Evolutionary conservation across 2,329 filamentous ascomycete genomes (phyloP), one percentile per base, ranked within the genome.

Genomic region (Stemphylium lycopersici): DNA sequence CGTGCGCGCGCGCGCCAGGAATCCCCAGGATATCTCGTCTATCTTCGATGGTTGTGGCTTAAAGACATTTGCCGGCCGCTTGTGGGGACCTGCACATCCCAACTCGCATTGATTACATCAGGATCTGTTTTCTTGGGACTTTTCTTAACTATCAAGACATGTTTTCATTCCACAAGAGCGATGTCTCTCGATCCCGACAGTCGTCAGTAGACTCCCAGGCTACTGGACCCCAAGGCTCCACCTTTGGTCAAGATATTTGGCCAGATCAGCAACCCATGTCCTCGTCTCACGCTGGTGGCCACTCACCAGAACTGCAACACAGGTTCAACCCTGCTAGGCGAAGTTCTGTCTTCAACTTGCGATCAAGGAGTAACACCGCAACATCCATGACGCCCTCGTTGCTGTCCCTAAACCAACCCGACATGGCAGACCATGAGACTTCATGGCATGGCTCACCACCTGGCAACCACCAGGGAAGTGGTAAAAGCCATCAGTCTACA

Each of bases 111-210:
- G 65, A 59, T 61, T 58, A 52, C 39, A 20, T 48, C 37, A 54
- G 37, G 24, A 57, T 49, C 48, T 24, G 42, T 53, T 44, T 36
- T 57, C 34, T 48, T 50, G 34, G 48, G 41, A 38, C 44, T 50
- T 55, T 40, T 48, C 45, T 38, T 59, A 54, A 52, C 51, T 47
- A 10, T 47, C 42, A 58, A 59, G 58, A 65, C 29, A 75, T 76
- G 73, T 74, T 75, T 58, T 56, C 66, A 26, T 75, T 72, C 44
- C 70, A 74, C 67, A 75, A 73, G 56, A 70, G 51, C 59, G 70
- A 69, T 51, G 56, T 61, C 6, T 61, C 67, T 32, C 66, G 59
- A 52, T 74, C 70, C 24, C 68, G 66, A 49, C 71, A 71, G 50
- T 71, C 71, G 33, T 74, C 71, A 26, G 54, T 70, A 55, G 72